Percentiles rank a stretch among this genome's conserved stretches.
phyloP scores from a whole-genome alignment of 352 stramenopile species.

The Pythium dissimile region DNA sequence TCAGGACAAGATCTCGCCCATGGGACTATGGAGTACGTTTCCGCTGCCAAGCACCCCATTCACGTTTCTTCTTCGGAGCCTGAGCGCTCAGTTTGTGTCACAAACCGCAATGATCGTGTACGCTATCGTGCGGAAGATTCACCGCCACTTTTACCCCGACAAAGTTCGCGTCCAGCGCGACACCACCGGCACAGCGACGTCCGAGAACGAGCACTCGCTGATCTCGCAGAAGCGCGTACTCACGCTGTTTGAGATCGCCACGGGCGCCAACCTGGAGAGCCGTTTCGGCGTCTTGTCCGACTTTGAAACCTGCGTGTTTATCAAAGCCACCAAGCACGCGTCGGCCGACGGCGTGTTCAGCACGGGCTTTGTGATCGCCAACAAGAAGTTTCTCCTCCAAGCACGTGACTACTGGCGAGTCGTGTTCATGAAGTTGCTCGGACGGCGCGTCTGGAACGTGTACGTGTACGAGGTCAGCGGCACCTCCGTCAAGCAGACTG shows the following conservation, averaged over 20 bases:
- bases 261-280: slow-evolving; percentile 23
- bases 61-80: background rate
- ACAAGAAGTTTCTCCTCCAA: slow-evolving; percentile 35
- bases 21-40: slow-evolving; percentile 17
- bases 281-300: slow-evolving; percentile 24
- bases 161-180: slow-evolving; percentile 6
- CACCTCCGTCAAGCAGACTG: slow-evolving; percentile 14
- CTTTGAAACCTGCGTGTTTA: slow-evolving; percentile 29
- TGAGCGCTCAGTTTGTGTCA: slow-evolving; percentile 8
- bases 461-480: slow-evolving; percentile 32
- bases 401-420: slow-evolving; percentile 28
- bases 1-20: slow-evolving; percentile 25
- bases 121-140: slow-evolving; percentile 10
- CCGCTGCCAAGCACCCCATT: background rate
- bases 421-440: slow-evolving; percentile 30
- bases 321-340: slow-evolving; percentile 30
- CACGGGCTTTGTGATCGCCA: slow-evolving; percentile 33
- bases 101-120: slow-evolving; percentile 19
- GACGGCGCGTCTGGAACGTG: slow-evolving; percentile 18
- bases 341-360: slow-evolving; percentile 30
- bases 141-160: slow-evolving; percentile 10
- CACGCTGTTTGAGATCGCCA: slow-evolving; percentile 29
- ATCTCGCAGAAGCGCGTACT: slow-evolving; percentile 21
- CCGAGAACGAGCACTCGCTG: slow-evolving; percentile 5
- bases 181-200: slow-evolving; percentile 3